phyloP scores from a whole-genome alignment of 805 yeast genomes.

The Barnettozyma populi region DNA sequence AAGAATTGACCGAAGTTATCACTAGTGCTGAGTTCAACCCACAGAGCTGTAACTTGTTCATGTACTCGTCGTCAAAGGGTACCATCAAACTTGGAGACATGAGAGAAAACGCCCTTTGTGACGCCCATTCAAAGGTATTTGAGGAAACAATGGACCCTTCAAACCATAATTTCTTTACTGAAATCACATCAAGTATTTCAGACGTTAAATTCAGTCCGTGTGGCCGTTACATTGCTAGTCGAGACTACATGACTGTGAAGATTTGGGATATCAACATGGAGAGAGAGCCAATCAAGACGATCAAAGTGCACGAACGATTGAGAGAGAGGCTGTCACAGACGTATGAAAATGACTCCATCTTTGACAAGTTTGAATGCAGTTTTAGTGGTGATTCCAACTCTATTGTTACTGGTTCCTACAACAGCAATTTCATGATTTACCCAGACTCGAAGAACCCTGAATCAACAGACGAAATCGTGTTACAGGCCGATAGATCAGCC shows the following conservation, averaged over 20 bases:
- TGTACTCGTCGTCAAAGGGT: conserved; percentile 94
- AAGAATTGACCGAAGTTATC: conserved; percentile 95
- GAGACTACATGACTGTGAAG: conserved; percentile 96
- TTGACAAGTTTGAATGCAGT: conserved; percentile 96
- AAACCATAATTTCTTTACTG: conserved; percentile 93
- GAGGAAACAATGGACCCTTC: conserved; percentile 93
- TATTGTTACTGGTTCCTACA: conserved; percentile 95
- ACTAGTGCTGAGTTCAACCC: conserved; percentile 98
- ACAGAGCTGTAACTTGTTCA: conserved; percentile 80
- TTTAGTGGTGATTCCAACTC: conserved; percentile 89
- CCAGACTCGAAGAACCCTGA: conserved; percentile 62
- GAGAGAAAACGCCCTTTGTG: conserved; percentile 94
- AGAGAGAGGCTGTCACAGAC: conserved; percentile 93
- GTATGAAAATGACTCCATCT: conserved; percentile 96
- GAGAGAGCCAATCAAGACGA: conserved; percentile 87
- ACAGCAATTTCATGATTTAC: conserved; percentile 94
- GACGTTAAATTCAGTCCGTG: conserved; percentile 89
- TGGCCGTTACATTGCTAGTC: conserved; percentile 91
- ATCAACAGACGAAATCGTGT: conserved; percentile 52
- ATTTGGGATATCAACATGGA: conserved; percentile 99
- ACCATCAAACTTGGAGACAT: conserved; percentile 93
- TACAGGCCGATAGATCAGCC: conserved; percentile 97
- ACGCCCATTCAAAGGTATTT: conserved; percentile 76
- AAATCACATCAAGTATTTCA: conserved; percentile 88
- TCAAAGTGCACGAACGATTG: conserved; percentile 91